Conservation (phyloP, 371 early-diverging fungal species). For the Apophysomyces variabilis region DNA sequence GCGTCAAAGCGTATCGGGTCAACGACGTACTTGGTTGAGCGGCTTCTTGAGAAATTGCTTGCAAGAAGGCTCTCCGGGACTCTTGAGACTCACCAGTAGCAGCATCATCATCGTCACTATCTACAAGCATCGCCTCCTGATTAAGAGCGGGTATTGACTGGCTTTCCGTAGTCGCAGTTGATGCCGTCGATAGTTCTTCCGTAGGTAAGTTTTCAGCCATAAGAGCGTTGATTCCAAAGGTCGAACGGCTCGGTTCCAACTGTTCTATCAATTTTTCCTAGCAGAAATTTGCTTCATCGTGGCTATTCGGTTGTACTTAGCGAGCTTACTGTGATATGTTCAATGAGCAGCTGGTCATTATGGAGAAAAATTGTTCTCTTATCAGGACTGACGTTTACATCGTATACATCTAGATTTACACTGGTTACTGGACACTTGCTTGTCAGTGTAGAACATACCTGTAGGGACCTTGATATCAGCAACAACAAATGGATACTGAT, state of each 20-base stretch:
- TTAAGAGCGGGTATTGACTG: no score
- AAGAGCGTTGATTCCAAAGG: constrained; percentile 33
- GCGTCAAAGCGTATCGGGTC: no score
- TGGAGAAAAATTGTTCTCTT: constrained; percentile 90
- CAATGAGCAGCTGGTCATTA: constrained; percentile 67
- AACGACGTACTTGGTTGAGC: no score
- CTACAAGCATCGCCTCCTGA: no score
- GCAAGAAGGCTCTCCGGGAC: no score
- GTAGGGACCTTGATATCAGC: constrained; percentile 70
- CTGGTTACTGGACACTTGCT: constrained; percentile 7
- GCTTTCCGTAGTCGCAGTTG: no score
- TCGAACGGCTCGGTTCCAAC: constrained; percentile 67
- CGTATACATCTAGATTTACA: constrained; percentile 49
- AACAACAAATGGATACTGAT: constrained; percentile 83
- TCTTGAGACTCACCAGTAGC: no score
- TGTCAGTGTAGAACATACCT: constrained; percentile 26
- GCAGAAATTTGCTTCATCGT: constrained; percentile 5
- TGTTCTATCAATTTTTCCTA: constrained; percentile 50
- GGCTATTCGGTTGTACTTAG: neutral
- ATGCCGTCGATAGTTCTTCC: neutral
- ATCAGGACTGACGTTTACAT: constrained; percentile 96
- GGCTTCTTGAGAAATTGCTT: no score
- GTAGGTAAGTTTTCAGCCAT: neutral
- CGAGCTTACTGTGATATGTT: constrained; percentile 51
- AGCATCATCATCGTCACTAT: no score